phyloP scores from a whole-genome alignment of 106 monocot species.

The Hemerocallis citrina region DNA sequence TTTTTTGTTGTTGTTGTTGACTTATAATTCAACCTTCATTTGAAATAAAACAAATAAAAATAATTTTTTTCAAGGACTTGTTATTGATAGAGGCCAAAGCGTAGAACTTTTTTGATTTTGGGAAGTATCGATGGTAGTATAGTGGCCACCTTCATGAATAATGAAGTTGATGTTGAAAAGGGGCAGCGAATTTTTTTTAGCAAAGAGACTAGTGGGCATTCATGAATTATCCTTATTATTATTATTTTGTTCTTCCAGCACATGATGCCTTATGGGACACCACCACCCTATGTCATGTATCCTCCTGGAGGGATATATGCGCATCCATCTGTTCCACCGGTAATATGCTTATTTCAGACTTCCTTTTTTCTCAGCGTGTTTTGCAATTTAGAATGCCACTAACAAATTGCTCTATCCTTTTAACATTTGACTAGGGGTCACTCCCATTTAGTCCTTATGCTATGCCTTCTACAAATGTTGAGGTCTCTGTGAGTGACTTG shows the following conservation, averaged over 20 bases:
- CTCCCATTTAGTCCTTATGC: slow-evolving; percentile 79
- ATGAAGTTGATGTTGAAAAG: not conserved
- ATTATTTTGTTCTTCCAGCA: slow-evolving; percentile 54
- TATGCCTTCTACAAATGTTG: slow-evolving; percentile 62
- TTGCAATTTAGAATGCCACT: not conserved
- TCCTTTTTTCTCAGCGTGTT: no score
- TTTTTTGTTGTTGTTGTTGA: no score
- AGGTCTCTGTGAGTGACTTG: slow-evolving; percentile 61
- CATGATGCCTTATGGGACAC: slow-evolving; percentile 83
- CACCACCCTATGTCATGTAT: slow-evolving; percentile 84
- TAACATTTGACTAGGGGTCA: slow-evolving; percentile 41
- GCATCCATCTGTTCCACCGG: slow-evolving; percentile 86
- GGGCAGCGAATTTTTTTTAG: no score
- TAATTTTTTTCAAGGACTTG: not conserved
- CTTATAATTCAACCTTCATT: no score
- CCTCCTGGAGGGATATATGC: slow-evolving; percentile 89
- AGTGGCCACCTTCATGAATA: not conserved
- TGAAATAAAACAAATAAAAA: no score
- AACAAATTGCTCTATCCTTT: not conserved
- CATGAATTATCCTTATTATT: not conserved
- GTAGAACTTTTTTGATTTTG: no score
- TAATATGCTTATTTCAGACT: slow-evolving; percentile 26
- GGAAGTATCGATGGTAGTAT: not conserved
- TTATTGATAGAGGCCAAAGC: no score
- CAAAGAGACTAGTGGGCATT: no score